Conservation (phyloP, 2,329 filamentous ascomycete genomes). For the Chaetomiaceae sp. region DNA sequence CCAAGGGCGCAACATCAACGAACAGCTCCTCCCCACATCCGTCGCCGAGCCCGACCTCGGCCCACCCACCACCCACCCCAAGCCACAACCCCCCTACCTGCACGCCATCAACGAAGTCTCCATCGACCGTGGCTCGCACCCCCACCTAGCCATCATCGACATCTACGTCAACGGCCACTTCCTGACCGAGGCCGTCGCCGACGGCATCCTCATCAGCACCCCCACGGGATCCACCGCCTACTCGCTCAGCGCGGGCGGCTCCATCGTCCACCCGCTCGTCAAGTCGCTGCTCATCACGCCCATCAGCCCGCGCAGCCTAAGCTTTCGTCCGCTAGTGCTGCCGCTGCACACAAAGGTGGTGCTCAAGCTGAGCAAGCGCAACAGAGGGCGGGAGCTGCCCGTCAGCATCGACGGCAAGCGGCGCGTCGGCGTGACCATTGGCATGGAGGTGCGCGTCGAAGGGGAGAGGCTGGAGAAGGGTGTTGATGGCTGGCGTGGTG, state of each 20-base stretch:
- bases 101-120: slow-evolving; percentile 93
- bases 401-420: slow-evolving; percentile 75
- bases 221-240: slow-evolving; percentile 96
- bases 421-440: slow-evolving; percentile 62
- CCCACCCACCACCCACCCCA: not conserved
- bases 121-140: slow-evolving; percentile 83
- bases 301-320: slow-evolving; percentile 87
- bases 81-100: slow-evolving; percentile 35
- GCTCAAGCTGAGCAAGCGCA: slow-evolving; percentile 75
- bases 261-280: slow-evolving; percentile 90
- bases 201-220: slow-evolving; percentile 90
- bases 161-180: slow-evolving; percentile 86
- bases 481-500: slow-evolving; percentile 58
- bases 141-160: slow-evolving; percentile 87
- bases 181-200: slow-evolving; percentile 88
- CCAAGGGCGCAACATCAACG: slow-evolving; percentile 57
- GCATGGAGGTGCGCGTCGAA: slow-evolving; percentile 82
- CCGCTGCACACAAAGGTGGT: slow-evolving; percentile 82
- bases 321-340: slow-evolving; percentile 85
- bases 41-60: slow-evolving; percentile 35
- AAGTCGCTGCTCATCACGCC: slow-evolving; percentile 85
- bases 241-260: slow-evolving; percentile 85
- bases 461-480: slow-evolving; percentile 69
- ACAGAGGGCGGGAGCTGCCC: slow-evolving; percentile 70
- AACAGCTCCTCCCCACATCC: slow-evolving; percentile 45